A percentile compares a stretch with the other conserved stretches of the same genome.
Conservation (phyloP, 257 asterid species). For the Scutellaria barbata region DNA sequence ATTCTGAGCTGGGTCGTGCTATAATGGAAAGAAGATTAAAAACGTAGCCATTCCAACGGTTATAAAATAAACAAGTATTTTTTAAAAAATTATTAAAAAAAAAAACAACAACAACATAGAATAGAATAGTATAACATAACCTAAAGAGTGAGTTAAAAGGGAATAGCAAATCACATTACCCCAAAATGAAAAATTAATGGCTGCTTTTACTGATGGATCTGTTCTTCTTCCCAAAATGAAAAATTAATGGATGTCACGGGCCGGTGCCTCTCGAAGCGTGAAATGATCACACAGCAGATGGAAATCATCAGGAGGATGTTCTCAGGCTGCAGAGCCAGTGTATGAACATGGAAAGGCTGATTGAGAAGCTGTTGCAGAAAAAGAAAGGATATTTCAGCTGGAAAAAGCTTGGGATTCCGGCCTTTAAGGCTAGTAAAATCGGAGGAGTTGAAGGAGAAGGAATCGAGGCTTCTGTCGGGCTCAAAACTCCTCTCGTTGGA, state of each 20-base stretch:
- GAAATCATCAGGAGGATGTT: constrained; percentile 76
- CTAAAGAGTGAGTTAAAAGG: no score
- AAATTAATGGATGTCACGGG: constrained; percentile 41
- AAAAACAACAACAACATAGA: no score
- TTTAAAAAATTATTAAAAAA: no score
- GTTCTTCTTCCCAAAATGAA: no score
- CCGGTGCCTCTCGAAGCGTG: constrained; percentile 71
- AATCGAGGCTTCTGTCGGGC: constrained; percentile 33
- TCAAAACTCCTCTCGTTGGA: constrained; percentile 54
- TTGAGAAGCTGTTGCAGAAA: constrained; percentile 60
- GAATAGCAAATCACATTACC: no score
- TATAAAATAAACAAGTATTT: no score
- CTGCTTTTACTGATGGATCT: no score
- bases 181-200: no score
- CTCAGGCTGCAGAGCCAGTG: constrained; percentile 75
- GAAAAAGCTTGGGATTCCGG: constrained; percentile 55
- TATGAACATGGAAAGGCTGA: constrained; percentile 63
- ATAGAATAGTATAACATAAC: no score
- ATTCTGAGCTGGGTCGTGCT: no score
- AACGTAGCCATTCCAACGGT: no score
- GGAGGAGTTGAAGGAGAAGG: constrained; percentile 43
- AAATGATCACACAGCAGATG: constrained; percentile 50
- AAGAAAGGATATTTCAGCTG: constrained; percentile 60
- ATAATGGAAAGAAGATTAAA: no score
- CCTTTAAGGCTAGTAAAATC: constrained; percentile 27